Evolutionary conservation across 495 filamentous ascomycete genomes (phyloP).

Genomic region (Trichocladium uniseriatum): DNA sequence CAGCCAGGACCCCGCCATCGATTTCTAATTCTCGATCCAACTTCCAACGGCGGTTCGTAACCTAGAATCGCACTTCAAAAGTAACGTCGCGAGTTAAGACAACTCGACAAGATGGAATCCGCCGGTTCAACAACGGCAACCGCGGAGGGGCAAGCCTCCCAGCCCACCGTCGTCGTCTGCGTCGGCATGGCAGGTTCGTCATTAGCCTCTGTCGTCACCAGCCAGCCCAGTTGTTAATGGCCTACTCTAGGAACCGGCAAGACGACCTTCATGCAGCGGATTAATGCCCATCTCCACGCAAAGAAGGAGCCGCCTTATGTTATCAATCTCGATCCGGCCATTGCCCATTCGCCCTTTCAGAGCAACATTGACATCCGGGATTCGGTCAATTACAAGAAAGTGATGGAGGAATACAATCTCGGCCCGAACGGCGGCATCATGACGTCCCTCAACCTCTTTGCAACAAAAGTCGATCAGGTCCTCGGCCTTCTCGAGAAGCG

Average conservation of each 20-base stretch:
- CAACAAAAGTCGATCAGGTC: slow-evolving; percentile 95
- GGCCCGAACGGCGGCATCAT: slow-evolving; percentile 97
- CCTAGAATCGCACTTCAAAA: background rate
- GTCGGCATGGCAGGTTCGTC: slow-evolving; percentile 83
- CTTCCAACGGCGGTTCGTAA: background rate
- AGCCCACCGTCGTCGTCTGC: slow-evolving; percentile 69
- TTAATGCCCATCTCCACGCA: slow-evolving; percentile 80
- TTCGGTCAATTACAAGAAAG: slow-evolving; percentile 97
- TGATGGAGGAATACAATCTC: slow-evolving; percentile 98
- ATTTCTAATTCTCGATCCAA: background rate
- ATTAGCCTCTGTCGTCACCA: background rate
- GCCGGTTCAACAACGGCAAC: slow-evolving; percentile 5
- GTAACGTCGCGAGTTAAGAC: too few relatives aligned
- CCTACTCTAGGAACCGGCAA: slow-evolving; percentile 69
- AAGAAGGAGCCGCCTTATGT: slow-evolving; percentile 75
- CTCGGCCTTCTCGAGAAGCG: slow-evolving; percentile 83
- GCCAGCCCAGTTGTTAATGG: slow-evolving; percentile 3
- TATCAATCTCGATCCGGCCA: slow-evolving; percentile 94
- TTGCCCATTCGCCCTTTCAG: slow-evolving; percentile 91
- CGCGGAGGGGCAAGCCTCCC: slow-evolving; percentile 12
- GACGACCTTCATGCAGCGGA: slow-evolving; percentile 97
- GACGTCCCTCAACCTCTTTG: slow-evolving; percentile 90
- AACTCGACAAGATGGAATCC: background rate
- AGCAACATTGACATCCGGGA: slow-evolving; percentile 98
- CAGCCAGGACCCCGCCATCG: background rate